Conservation (phyloP, 495 filamentous ascomycete species). For the Talaromyces borbonicus region DNA sequence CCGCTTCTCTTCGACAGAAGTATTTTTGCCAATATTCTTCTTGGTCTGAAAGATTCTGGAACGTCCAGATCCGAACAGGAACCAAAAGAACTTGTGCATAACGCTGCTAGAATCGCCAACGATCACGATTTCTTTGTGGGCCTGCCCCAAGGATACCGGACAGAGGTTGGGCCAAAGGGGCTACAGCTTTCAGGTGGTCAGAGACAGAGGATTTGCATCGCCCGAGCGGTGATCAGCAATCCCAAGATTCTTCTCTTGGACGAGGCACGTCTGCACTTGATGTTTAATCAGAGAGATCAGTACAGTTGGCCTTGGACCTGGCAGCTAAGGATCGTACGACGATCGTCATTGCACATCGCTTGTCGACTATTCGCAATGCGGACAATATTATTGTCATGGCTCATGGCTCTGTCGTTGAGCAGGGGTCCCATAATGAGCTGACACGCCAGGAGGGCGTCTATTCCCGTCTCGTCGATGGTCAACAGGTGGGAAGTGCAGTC, state of each 20-base stretch:
- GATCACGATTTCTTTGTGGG: too few species aligned
- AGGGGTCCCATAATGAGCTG: too few species aligned
- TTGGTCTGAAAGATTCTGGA: slow-evolving; percentile 35
- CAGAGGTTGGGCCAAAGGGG: slow-evolving; percentile 21
- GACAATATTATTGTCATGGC: too few species aligned
- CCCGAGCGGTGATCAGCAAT: slow-evolving; percentile 45
- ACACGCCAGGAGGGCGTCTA: too few species aligned
- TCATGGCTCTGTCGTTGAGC: too few species aligned
- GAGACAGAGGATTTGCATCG: slow-evolving; percentile 31
- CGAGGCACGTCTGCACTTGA: slow-evolving; percentile 78
- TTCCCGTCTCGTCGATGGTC: too few species aligned
- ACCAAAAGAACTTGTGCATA: slow-evolving; percentile 43
- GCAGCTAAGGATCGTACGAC: slow-evolving; percentile 13
- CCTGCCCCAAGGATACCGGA: slow-evolving; percentile 16
- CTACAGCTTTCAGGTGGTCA: slow-evolving; percentile 30
- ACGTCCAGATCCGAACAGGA: slow-evolving; percentile 43
- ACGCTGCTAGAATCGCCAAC: too few species aligned
- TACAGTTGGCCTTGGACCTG: slow-evolving; percentile 64
- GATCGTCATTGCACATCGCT: slow-evolving; percentile 29
- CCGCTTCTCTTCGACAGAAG: slow-evolving; percentile 60
- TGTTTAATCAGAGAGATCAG: slow-evolving; percentile 70
- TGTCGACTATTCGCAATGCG: slow-evolving; percentile 59
- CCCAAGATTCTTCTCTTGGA: slow-evolving; percentile 66
- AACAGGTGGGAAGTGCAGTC: too few species aligned
- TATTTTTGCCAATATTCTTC: slow-evolving; percentile 63